phyloP scores from a whole-genome alignment of 2,329 filamentous ascomycete species.

The Penicillium verrucosum region DNA sequence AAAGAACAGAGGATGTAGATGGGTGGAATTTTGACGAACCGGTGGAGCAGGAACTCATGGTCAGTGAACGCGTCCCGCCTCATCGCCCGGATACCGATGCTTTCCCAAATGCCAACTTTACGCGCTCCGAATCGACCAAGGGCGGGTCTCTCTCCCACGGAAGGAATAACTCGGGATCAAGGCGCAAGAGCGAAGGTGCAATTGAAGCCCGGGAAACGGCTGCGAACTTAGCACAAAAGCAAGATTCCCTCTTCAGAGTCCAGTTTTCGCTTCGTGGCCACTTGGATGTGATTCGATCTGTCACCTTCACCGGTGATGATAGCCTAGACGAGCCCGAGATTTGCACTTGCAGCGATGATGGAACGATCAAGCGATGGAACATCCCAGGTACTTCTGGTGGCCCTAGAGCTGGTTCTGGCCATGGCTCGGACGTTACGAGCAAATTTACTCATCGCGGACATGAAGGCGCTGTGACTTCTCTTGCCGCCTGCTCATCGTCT shows the following conservation, averaged over 20 bases:
- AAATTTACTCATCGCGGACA: constrained; percentile 96
- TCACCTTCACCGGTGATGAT: constrained; percentile 95
- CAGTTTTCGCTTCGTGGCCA: constrained; percentile 89
- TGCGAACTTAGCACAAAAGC: constrained; percentile 46
- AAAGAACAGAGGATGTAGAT: constrained; percentile 60
- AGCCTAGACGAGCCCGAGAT: constrained; percentile 92
- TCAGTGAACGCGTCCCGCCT: constrained; percentile 49
- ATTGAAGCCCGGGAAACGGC: constrained; percentile 57
- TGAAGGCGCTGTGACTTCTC: constrained; percentile 78
- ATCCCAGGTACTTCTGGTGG: constrained; percentile 76
- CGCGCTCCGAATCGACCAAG: constrained; percentile 72
- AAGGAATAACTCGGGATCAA: constrained; percentile 74
- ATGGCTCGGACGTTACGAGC: constrained; percentile 84
- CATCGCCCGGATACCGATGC: constrained; percentile 78
- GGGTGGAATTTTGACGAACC: constrained; percentile 93
- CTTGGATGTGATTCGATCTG: constrained; percentile 85
- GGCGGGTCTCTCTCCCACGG: constrained; percentile 64
- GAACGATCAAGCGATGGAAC: constrained; percentile 94
- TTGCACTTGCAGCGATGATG: constrained; percentile 92
- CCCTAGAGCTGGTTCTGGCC: constrained; percentile 56
- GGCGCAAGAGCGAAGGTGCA: constrained; percentile 61
- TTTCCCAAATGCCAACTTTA: constrained; percentile 77
- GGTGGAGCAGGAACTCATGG: constrained; percentile 49
- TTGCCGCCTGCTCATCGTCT: constrained; percentile 82
- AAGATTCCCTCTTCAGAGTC: constrained; percentile 83